Evolutionary conservation across 2,329 filamentous ascomycete species (phyloP).

Genomic region (Byssoonygena ceratinophila): DNA sequence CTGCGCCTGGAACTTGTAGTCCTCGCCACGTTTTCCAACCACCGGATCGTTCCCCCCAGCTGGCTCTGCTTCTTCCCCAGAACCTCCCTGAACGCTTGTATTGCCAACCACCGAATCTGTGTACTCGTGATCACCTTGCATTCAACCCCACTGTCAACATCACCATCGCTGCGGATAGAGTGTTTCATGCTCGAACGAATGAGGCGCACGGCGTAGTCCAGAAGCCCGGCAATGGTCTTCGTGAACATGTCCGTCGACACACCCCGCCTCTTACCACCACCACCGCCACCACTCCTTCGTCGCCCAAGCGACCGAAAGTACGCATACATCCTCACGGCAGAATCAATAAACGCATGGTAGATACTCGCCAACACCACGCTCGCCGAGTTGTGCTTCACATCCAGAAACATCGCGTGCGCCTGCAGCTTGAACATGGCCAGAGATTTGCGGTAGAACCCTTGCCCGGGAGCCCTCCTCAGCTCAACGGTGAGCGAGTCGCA

Average conservation of each 20-base stretch:
- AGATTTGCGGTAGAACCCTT: slow-evolving; percentile 68
- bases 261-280: background rate
- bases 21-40: slow-evolving; percentile 48
- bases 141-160: slow-evolving; percentile 11
- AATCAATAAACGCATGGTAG: slow-evolving; percentile 62
- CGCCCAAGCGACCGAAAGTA: slow-evolving; percentile 51
- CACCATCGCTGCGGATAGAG: slow-evolving; percentile 28
- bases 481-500: slow-evolving; percentile 72
- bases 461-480: slow-evolving; percentile 58
- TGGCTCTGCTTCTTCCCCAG: slow-evolving; percentile 61
- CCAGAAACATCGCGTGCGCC: slow-evolving; percentile 53
- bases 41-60: slow-evolving; percentile 54
- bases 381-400: slow-evolving; percentile 64
- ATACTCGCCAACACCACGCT: slow-evolving; percentile 63
- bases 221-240: slow-evolving; percentile 49
- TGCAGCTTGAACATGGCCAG: slow-evolving; percentile 70
- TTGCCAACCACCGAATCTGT: slow-evolving; percentile 56
- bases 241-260: slow-evolving; percentile 46
- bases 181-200: slow-evolving; percentile 37
- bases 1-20: slow-evolving; percentile 32
- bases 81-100: slow-evolving; percentile 58
- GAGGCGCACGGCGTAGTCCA: slow-evolving; percentile 53
- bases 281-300: background rate
- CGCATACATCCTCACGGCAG: slow-evolving; percentile 61
- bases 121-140: slow-evolving; percentile 39